Percentiles rank a stretch among this genome's conserved stretches.
These are phyloP conservation scores for Candida neerlandica DNA, from an alignment of 1,139 yeast genomes.

Conservation along the genomic window DNA sequence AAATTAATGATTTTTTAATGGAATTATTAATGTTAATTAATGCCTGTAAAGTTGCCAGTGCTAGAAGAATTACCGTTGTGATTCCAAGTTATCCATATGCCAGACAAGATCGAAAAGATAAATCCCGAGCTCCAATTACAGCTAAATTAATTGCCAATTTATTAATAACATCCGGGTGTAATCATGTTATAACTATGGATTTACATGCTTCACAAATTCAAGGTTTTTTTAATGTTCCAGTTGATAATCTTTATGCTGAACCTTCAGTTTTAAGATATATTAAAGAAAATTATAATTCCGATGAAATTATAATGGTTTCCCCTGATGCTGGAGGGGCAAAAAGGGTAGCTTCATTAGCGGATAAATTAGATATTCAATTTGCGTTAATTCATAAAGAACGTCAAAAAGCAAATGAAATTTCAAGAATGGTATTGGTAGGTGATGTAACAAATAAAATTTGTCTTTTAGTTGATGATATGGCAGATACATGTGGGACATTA, in stretches of 20 bases:
- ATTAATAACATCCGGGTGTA: constrained; percentile 94
- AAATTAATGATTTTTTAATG: constrained; percentile 82
- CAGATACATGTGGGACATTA: constrained; percentile 96
- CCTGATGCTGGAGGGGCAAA: constrained; percentile 99
- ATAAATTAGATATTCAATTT: constrained; percentile 86
- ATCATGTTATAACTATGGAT: constrained; percentile 97
- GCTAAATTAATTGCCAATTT: constrained; percentile 95
- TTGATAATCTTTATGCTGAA: constrained; percentile 93
- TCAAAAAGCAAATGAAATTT: constrained; percentile 91
- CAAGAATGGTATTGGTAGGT: constrained; percentile 95
- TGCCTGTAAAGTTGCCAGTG: constrained; percentile 95
- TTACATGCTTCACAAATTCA: constrained; percentile 97
- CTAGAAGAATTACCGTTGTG: constrained; percentile 92
- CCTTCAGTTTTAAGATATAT: constrained; percentile 91
- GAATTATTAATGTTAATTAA: constrained; percentile 90
- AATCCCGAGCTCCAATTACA: constrained; percentile 94
- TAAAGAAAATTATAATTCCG: constrained; percentile 64
- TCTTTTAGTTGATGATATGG: constrained; percentile 95
- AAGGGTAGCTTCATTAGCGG: constrained; percentile 95
- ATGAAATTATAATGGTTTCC: constrained; percentile 82
- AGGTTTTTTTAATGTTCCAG: constrained; percentile 95
- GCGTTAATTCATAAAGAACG: constrained; percentile 97
- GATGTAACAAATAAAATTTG: constrained; percentile 89
- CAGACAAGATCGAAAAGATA: constrained; percentile 95
- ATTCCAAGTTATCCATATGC: constrained; percentile 97